Conservation (phyloP, 2,329 filamentous ascomycete genomes). For the Colletotrichum noveboracense region DNA sequence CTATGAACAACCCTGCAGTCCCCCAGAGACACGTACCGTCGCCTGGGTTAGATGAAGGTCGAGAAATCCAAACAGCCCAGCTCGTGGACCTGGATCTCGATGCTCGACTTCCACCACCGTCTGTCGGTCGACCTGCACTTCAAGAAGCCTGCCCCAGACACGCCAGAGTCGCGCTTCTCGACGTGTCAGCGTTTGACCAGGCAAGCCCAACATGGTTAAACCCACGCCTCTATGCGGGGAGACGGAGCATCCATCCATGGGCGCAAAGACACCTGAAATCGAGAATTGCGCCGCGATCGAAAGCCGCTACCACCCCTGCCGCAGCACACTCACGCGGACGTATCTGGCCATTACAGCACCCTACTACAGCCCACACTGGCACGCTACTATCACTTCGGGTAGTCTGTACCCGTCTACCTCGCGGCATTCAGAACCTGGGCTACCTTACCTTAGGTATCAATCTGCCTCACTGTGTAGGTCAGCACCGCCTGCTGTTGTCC, state of each 20-base stretch:
- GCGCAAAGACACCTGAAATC: constrained; percentile 17
- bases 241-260: constrained; percentile 4
- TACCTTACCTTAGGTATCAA: not conserved
- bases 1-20: not conserved
- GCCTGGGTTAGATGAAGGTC: not conserved
- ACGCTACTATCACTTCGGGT: not conserved
- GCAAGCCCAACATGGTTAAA: not conserved
- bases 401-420: not conserved
- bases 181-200: constrained; percentile 14
- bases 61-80: not conserved
- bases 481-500: not conserved
- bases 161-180: constrained; percentile 3
- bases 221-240: constrained; percentile 22
- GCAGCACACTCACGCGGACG: constrained; percentile 11
- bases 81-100: constrained; percentile 10
- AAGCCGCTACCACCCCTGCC: constrained; percentile 11
- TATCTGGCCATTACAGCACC: constrained; percentile 8
- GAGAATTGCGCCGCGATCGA: constrained; percentile 23
- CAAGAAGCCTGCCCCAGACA: not conserved
- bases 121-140: not conserved
- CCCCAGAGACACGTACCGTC: not conserved
- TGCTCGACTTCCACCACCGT: not conserved
- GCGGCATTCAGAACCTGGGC: not conserved
- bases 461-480: not conserved
- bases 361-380: not conserved